These are phyloP conservation scores for Hirschioporus abietinus DNA, from an alignment of 768 basidiomycete species.

Conservation along the genomic window DNA sequence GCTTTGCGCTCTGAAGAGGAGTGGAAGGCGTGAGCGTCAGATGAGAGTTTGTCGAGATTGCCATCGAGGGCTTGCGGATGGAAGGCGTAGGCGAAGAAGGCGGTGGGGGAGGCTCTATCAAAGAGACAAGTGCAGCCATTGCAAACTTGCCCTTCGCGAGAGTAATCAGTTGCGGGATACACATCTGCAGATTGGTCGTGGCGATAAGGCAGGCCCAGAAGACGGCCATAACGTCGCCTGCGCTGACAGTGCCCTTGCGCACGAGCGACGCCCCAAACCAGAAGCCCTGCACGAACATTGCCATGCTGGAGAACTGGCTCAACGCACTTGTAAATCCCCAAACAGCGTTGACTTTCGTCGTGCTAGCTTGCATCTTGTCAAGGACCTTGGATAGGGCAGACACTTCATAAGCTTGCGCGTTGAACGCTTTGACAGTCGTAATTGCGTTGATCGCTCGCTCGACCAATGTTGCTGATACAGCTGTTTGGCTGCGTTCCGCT, in stretches of 20 bases:
- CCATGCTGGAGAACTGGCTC: constrained; percentile 78
- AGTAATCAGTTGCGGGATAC: constrained; percentile 73
- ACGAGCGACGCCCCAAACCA: constrained; percentile 94
- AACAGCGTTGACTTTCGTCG: constrained; percentile 51
- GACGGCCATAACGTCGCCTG: constrained; percentile 89
- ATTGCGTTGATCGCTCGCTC: constrained; percentile 76
- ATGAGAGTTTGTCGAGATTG: constrained; percentile 10
- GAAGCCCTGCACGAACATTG: constrained; percentile 95
- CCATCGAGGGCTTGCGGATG: constrained; percentile 10
- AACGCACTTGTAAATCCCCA: constrained; percentile 72
- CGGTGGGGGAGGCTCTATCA: constrained; percentile 40
- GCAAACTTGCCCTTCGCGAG: constrained; percentile 81
- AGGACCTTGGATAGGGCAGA: constrained; percentile 44
- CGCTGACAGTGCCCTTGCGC: constrained; percentile 56
- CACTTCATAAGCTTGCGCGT: constrained; percentile 58
- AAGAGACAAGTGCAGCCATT: constrained; percentile 60
- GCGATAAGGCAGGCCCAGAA: constrained; percentile 98
- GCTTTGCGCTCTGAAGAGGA: constrained; percentile 18
- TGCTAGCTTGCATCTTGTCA: constrained; percentile 37
- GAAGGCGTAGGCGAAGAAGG: constrained; percentile 10
- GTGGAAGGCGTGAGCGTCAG: constrained; percentile 11
- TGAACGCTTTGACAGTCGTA: constrained; percentile 89
- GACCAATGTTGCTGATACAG: constrained; percentile 70
- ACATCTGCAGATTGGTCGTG: constrained; percentile 80
- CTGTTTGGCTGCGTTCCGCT: constrained; percentile 59